Percentiles rank a stretch among this genome's conserved stretches.
Evolutionary conservation across 1,284 basidiomycete species (phyloP).

Genomic region (Tilletia walkeri): DNA sequence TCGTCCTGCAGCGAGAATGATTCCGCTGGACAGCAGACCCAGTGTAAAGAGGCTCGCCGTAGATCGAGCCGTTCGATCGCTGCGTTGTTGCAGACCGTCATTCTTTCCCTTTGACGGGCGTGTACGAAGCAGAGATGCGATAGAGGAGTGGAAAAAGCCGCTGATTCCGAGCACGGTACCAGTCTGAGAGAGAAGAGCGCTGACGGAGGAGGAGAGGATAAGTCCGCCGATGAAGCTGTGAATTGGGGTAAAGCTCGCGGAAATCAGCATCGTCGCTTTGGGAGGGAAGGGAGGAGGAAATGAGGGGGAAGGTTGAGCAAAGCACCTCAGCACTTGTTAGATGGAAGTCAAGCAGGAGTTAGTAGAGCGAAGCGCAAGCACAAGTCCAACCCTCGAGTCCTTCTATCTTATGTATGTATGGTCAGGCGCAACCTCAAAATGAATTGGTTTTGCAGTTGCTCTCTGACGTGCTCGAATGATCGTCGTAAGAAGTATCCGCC

Average conservation of each 20-base stretch:
- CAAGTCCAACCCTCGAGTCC: too few species aligned
- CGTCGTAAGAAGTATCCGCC: too few species aligned
- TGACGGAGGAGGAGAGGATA: conserved; percentile 47
- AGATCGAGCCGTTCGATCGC: conserved; percentile 26
- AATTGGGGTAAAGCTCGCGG: conserved; percentile 34
- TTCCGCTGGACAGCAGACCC: conserved; percentile 45
- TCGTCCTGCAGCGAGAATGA: conserved; percentile 30
- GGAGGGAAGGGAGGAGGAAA: not conserved
- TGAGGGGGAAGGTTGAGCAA: too few species aligned
- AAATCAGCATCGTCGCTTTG: not conserved
- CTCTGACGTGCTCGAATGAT: too few species aligned
- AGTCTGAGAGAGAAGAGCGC: conserved; percentile 34
- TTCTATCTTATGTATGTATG: too few species aligned
- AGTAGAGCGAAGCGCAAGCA: too few species aligned
- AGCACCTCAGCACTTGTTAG: too few species aligned
- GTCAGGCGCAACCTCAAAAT: too few species aligned
- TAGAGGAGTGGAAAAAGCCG: conserved; percentile 45
- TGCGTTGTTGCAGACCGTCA: conserved; percentile 17
- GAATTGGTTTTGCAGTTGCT: too few species aligned
- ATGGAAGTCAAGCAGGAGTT: too few species aligned
- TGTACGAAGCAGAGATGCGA: conserved; percentile 18
- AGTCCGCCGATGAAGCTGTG: conserved; percentile 49
- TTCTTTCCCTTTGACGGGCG: not conserved
- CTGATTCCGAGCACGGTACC: conserved; percentile 49
- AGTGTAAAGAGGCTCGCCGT: conserved; percentile 28